phyloP scores from a whole-genome alignment of 495 filamentous ascomycete species.

The Podospora conica region DNA sequence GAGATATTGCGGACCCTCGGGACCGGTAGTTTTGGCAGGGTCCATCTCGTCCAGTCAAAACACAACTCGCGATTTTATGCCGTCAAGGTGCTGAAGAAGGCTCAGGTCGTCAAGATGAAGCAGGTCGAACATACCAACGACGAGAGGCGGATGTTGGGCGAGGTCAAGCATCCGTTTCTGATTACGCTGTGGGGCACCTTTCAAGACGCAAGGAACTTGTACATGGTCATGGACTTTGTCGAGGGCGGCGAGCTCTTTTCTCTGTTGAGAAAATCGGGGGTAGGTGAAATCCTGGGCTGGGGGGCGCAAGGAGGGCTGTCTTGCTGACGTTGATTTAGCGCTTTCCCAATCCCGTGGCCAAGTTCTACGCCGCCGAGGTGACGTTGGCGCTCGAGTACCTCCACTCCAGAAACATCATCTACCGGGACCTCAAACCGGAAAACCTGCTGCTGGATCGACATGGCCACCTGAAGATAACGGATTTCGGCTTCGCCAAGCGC shows the following conservation, averaged over 20 bases:
- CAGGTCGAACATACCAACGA: constrained; percentile 99
- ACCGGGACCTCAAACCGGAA: constrained; percentile 94
- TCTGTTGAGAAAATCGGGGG: constrained; percentile 89
- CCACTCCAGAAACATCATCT: constrained; percentile 92
- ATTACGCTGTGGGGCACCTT: constrained; percentile 98
- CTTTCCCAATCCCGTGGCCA: constrained; percentile 97
- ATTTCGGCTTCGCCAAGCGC: constrained; percentile 98
- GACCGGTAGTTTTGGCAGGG: constrained; percentile 93
- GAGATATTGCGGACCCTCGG: constrained; percentile 81
- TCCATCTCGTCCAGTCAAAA: constrained; percentile 92
- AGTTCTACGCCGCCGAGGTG: constrained; percentile 98
- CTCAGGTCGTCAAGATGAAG: constrained; percentile 99
- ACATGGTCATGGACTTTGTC: constrained; percentile 99
- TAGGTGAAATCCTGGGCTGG: constrained; percentile 39
- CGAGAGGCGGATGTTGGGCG: constrained; percentile 87
- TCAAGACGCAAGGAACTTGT: constrained; percentile 88
- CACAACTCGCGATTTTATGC: constrained; percentile 98
- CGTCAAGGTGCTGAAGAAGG: constrained; percentile 96
- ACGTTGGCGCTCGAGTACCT: constrained; percentile 93
- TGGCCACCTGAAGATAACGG: constrained; percentile 96
- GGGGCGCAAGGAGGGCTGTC: neutral
- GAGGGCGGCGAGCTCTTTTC: constrained; percentile 98
- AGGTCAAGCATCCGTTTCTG: constrained; percentile 93
- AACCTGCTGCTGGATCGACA: constrained; percentile 93
- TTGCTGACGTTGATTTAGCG: constrained; percentile 50